Base-by-base conservation (phyloP, 352 stramenopile species). In the Globisporangium irregulare region DNA sequence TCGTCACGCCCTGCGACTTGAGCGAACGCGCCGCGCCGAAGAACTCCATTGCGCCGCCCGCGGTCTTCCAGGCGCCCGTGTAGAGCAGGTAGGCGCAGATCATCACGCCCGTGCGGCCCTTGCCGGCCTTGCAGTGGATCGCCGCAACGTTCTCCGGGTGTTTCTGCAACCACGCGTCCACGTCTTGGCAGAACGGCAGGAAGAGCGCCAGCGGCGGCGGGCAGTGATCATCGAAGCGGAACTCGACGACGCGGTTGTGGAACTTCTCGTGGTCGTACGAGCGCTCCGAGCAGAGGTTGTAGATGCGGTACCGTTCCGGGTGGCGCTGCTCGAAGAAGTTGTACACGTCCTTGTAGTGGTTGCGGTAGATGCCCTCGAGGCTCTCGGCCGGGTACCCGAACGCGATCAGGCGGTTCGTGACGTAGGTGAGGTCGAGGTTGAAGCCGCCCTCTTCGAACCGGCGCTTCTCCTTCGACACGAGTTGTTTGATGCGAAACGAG, bases 381-480 rank as follows among this genome's bases (percentile, higher is more conserved):
- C 87, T 94, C 64, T 90, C 84, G 6, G 92, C 83, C 2, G 93
- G 93, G 70, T 97, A 98, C 15, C 92, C 92, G 43, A 97, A 86
- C 14, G 91, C 91, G 57, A 98, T 95, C 27, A 98, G 78, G 5
- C 85, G 79, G 58, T 74, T 72, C 15, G 90, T 94, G 25, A 98
- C 87, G 75, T 98, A 98, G 34, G 89, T 94, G 76, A 98, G 83
- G 73, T 98, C 93, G 59, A 98, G 77, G 62, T 97, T 92, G 75
- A 97, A 98, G 61, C 90, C 92, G 41, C 96, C 87, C 67, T 91
- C 81, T 32, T 81, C 81, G 70, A 94, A 96, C 1, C 92, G 79
- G 20, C 83, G 80, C 77, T 98, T 98, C 67, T 96, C 93, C 74
- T 96, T 95, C 58, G 88, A 97, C 29, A 98, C 92, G 51, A 95